Evolutionary conservation across 2,329 filamentous ascomycete genomes (phyloP).

Genomic region (Fusarium sp.): DNA sequence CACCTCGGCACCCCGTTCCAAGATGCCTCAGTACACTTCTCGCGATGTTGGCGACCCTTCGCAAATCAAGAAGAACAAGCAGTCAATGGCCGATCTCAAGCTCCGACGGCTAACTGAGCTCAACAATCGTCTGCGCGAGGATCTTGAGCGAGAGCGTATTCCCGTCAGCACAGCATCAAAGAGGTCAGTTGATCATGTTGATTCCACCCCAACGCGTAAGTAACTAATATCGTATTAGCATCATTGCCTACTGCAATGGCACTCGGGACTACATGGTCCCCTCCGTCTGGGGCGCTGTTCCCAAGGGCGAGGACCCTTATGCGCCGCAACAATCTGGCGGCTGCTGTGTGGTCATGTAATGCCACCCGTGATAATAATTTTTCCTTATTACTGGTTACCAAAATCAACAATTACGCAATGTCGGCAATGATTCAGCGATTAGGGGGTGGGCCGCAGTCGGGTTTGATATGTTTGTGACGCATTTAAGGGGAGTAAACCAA

Average conservation of each 20-base stretch:
- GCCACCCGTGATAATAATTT: slow-evolving; percentile 28
- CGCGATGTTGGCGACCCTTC: slow-evolving; percentile 73
- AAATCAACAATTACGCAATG: slow-evolving; percentile 42
- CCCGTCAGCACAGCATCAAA: slow-evolving; percentile 93
- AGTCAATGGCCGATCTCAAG: slow-evolving; percentile 99
- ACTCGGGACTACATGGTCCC: slow-evolving; percentile 99
- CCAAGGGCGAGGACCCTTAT: slow-evolving; percentile 97
- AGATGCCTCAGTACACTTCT: slow-evolving; percentile 73
- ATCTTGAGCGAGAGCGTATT: slow-evolving; percentile 93
- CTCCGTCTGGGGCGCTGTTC: slow-evolving; percentile 93
- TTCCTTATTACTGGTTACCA: slow-evolving; percentile 41
- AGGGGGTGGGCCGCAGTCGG: slow-evolving; percentile 41
- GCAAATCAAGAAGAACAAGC: slow-evolving; percentile 90
- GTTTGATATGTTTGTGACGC: slow-evolving; percentile 43
- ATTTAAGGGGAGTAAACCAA: slow-evolving; percentile 38
- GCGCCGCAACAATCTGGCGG: slow-evolving; percentile 91
- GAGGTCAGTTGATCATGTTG: slow-evolving; percentile 65
- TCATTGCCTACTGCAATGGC: slow-evolving; percentile 97
- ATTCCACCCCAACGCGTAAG: neutral
- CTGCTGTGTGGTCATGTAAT: slow-evolving; percentile 95
- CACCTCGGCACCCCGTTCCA: slow-evolving; percentile 44
- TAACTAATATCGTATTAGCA: slow-evolving; percentile 62
- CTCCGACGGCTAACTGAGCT: slow-evolving; percentile 94
- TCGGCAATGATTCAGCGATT: slow-evolving; percentile 46
- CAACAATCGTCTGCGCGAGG: slow-evolving; percentile 94